Evolutionary conservation across 164 flowering plant genomes (phyloP), one percentile per base, ranked within the genome.

Genomic region (Amborella trichopoda): DNA sequence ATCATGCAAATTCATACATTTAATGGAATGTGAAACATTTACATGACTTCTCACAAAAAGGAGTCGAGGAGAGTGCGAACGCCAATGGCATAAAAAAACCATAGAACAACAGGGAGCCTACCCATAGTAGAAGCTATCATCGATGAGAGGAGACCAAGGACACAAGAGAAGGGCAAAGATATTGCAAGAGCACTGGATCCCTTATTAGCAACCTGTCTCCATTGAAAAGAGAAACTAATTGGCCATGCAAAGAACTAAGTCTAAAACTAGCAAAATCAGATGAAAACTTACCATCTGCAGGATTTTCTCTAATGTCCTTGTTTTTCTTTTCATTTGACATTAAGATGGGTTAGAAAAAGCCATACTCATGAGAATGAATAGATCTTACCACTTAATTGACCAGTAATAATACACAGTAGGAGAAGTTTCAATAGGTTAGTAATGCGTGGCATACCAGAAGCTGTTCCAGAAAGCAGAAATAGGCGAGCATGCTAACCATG

Each of bases 81-180:
- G 12, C 23, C 21, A 22, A 20, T 21, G 11, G 24, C 21, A 21
- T 8, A 17, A 42, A 45, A 19, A 28, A 13, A 18, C 43, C 1
- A 25, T 6, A 27, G n/a, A n/a, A n/a, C n/a, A n/a, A n/a, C n/a
- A n/a, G n/a, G n/a, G 18, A 23, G 28, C 60, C 58, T 62, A 86
- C 91, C 95, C 89, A 82, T 78, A 28, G 86, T 82, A 26, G 95
- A 76, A 46, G 95, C 75, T 46, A 72, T 78, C 77, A 82, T 69
- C 52, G 95, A 73, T 19, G 95, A 78, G 23, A 82, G 76, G 44
- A 86, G 83, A 18, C 95, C 95, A 40, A 82, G 51, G 44, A 66
- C 82, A 72, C 88, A 80, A 43, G 91, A 71, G 64, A 82, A 82
- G 23, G 91, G 91, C 37, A 86, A 61, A 20, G 91, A 74, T 33